Base-by-base conservation (phyloP, 805 yeast genomes). In the Lipomyces chichibuensis region DNA sequence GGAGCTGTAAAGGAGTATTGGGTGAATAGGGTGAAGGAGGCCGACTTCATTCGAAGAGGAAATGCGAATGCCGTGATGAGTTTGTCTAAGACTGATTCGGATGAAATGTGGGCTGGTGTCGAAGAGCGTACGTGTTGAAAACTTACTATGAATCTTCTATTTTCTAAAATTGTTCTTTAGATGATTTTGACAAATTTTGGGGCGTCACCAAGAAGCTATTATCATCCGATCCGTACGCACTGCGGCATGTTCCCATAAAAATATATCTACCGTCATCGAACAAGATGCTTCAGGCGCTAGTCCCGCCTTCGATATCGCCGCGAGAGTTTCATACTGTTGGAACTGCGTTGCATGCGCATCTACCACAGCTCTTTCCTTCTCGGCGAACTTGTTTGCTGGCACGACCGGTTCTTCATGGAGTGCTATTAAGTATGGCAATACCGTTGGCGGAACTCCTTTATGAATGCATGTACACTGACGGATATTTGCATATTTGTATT, bases 21-120 rank as follows among this genome's bases (percentile, higher is more conserved):
- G 88, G 79, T 87, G 67, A 92, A 94, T 75, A 92, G 87, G 66
- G 78, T 92, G 75, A 94, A 95, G 74, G 98, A 94, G 74, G 84
- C 92, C 3, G 87, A 92, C 73, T 91, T 83, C 73, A 85, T 92
- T 0, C 76, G 90, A 49, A 86, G 88, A 70, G 97, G 97, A 0
- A 84, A 86, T n/a, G 83, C 97, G 5, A 91, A 89, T 68, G 83
- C 87, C 1, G 85, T 94, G n/a, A 89, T 94, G 96, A 82, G 82
- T 32, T 78, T 94, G 63, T 85, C 95, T 5, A 87, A 85, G 67
- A 81, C 81, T 0, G 88, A 88, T 61, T 84, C 94, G 0, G 77
- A 80, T 29, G 74, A 74, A 0, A 79, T 92, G 59, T 90, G 93
- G 90, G 71, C 79, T 0, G 77, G 88, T 9, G 81, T 87, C 3